Base-by-base conservation (phyloP, 768 basidiomycete genomes). In the Auriscalpium microsporum region DNA sequence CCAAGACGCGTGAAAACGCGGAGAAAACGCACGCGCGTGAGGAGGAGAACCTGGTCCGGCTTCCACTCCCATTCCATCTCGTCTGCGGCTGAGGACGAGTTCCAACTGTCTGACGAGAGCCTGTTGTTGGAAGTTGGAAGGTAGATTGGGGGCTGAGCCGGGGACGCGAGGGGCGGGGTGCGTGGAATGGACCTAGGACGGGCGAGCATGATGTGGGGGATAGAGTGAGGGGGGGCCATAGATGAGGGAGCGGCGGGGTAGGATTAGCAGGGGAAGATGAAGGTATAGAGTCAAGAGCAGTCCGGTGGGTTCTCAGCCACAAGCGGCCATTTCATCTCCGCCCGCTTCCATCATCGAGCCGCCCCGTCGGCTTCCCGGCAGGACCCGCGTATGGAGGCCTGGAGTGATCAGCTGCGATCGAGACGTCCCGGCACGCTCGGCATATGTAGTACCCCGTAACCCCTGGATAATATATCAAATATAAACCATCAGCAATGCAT, bases 71-170 rank as follows among this genome's bases (percentile, higher is more conserved):
- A 80, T 53, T 82, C 81, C 33, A 78, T 72, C 45, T 86, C 86
- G 58, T 83, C 82, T 8, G 75, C 75, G n/a, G 75, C 73, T 9
- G 82, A 89, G 19, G 89, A 90, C 63, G 86, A 87, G 68, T 84
- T 87, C 88, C 88, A 90, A 68, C 87, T 90, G 68, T 89, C 86
- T 1, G 84, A 83, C 68, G 87, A 89, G 68, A 83, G 85, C 60
- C 88, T 63, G 73, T 71, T 83, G 76, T 67, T 62, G 49, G 62
- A 62, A 57, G 56, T 71, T 55, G 19, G 74, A 55, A 83, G 77
- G 57, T 84, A 68, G 54, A 82, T 69, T 55, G 82, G 74, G 2
- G 80, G 75, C 51, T 77, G 75, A 59, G 66, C 65, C 34, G 83
- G 81, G 4, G 83, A 82, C 59, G 74, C 74, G 64, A 76, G 78